These are phyloP conservation scores for Amaranthus tricolor DNA, from an alignment of 179 eudicot genomes.

Conservation along the genomic window DNA sequence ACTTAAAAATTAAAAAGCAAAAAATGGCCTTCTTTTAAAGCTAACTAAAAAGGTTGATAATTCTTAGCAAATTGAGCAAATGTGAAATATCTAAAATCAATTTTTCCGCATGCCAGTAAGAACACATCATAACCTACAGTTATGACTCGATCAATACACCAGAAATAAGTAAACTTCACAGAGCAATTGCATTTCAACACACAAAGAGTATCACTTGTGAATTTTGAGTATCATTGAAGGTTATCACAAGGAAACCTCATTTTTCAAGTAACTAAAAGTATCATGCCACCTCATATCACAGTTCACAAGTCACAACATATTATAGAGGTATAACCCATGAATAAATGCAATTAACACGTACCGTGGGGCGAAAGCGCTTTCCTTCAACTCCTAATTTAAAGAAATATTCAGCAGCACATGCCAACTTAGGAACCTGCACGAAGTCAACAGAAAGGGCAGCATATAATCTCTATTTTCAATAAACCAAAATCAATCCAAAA, in stretches of 20 bases:
- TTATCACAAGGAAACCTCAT: not conserved
- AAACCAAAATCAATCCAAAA: not conserved
- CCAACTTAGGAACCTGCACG: constrained; percentile 86
- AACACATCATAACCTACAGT: not conserved
- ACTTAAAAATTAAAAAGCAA: too few relatives aligned
- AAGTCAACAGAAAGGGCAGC: constrained; percentile 11
- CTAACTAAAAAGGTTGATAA: too few relatives aligned
- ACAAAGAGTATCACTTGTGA: not conserved
- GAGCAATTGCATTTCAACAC: too few relatives aligned
- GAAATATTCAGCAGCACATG: constrained; percentile 94
- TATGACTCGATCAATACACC: not conserved
- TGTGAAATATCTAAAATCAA: too few relatives aligned
- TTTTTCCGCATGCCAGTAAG: not conserved
- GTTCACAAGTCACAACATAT: not conserved
- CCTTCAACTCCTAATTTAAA: constrained; percentile 96
- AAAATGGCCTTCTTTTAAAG: too few relatives aligned
- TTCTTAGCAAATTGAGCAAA: too few relatives aligned
- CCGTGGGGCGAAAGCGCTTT: constrained; percentile 93
- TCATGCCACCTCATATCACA: not conserved
- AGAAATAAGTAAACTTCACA: not conserved
- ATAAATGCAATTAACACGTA: constrained; percentile 27
- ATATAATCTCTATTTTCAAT: not conserved
- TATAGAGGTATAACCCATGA: not conserved
- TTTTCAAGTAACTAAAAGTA: not conserved
- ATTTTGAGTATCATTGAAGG: not conserved